These are phyloP conservation scores for Sesbania bispinosa DNA, from an alignment of 306 rosid genomes.

Conservation along the genomic window DNA sequence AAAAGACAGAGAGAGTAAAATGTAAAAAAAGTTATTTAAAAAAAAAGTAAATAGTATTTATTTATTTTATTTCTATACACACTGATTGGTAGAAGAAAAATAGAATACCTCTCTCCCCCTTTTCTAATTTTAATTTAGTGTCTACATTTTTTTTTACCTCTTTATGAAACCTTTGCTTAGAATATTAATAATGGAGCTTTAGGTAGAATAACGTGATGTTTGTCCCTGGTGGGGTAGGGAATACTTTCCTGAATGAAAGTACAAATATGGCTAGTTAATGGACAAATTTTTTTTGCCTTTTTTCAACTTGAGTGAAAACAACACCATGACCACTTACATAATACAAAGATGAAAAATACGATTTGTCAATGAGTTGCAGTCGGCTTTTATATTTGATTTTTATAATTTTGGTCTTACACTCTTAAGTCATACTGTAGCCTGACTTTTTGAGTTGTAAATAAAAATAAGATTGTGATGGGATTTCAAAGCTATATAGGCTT, in stretches of 20 bases:
- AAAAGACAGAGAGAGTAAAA: too few species aligned
- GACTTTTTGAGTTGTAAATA: not conserved
- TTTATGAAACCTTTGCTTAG: not conserved
- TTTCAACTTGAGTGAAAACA: conserved; percentile 1
- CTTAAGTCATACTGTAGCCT: not conserved
- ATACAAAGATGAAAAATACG: not conserved
- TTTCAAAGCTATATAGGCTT: not conserved
- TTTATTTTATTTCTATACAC: too few species aligned
- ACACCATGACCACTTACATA: not conserved
- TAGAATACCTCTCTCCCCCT: too few species aligned
- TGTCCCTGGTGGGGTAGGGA: conserved; percentile 28
- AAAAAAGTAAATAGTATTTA: too few species aligned
- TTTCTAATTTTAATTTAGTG: too few species aligned
- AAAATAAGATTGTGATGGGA: not conserved
- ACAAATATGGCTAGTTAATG: not conserved
- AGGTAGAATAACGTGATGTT: not conserved
- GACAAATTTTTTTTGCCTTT: not conserved
- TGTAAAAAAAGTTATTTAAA: too few species aligned
- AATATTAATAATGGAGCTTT: not conserved
- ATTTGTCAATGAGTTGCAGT: not conserved
- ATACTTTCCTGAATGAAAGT: conserved; percentile 6
- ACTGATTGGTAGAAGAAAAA: too few species aligned
- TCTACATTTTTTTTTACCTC: not conserved
- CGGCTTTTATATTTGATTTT: not conserved
- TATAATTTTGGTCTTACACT: not conserved